These are phyloP conservation scores for Sphagnum magellanicum DNA, from an alignment of 228 moss, liverwort and hornwort genomes.

Conservation along the genomic window DNA sequence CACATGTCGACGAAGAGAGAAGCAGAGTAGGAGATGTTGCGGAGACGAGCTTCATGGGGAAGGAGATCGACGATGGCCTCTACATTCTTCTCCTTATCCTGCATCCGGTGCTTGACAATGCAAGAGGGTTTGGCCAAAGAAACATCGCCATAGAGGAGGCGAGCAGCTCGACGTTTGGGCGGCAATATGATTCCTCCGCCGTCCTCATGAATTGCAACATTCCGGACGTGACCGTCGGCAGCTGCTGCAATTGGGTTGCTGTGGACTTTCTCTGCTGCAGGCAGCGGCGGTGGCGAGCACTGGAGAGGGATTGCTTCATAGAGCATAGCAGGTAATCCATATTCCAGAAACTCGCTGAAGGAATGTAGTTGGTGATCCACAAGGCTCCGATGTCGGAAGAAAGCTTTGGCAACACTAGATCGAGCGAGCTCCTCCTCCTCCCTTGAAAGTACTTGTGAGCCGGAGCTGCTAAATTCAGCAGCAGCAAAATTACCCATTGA, in stretches of 20 bases:
- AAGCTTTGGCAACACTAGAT: constrained; percentile 17
- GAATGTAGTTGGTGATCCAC: constrained; percentile 61
- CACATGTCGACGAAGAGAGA: constrained; percentile 51
- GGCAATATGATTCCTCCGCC: too few relatives aligned
- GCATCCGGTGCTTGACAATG: constrained; percentile 14
- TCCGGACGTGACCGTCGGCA: too few relatives aligned
- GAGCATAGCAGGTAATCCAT: constrained; percentile 61
- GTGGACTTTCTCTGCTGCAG: not conserved
- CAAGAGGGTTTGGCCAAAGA: constrained; percentile 36
- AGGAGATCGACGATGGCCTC: constrained; percentile 30
- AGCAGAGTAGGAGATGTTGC: constrained; percentile 70
- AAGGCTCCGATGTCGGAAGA: constrained; percentile 38
- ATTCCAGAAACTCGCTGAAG: constrained; percentile 57
- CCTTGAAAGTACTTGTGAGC: constrained; percentile 11
- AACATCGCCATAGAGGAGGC: constrained; percentile 29
- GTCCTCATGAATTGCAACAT: too few relatives aligned
- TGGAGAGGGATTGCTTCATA: constrained; percentile 43
- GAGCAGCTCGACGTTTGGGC: not conserved
- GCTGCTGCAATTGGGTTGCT: constrained; percentile 6
- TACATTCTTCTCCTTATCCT: constrained; percentile 13
- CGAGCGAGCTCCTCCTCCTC: constrained; percentile 35
- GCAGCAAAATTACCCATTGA: too few relatives aligned
- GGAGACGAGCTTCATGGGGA: constrained; percentile 74
- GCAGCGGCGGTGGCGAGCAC: constrained; percentile 7
- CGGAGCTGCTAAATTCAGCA: too few relatives aligned